Conservation (phyloP, 495 filamentous ascomycete genomes). For the Glonium stellatum region DNA sequence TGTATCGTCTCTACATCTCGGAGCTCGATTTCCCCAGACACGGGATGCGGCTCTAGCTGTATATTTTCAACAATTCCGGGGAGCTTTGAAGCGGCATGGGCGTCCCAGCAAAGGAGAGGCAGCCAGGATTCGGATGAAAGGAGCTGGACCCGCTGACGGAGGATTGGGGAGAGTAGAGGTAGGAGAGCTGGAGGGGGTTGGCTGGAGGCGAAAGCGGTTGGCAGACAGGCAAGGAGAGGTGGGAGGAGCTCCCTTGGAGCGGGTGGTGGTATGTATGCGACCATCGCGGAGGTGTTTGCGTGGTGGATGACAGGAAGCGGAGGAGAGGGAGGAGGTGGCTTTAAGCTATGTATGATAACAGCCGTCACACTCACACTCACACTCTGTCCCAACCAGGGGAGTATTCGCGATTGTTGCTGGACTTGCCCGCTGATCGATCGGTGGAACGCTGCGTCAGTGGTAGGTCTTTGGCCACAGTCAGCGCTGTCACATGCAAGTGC, state of each 20-base stretch:
- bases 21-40: conserved; percentile 83
- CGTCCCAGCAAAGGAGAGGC: conserved; percentile 78
- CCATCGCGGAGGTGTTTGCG: conserved; percentile 17
- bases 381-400: neutral
- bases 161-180: conserved; percentile 79
- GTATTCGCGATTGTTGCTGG: neutral
- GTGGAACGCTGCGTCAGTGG: neutral
- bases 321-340: neutral
- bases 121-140: conserved; percentile 80
- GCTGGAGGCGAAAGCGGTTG: conserved; percentile 71
- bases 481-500: conserved; percentile 2
- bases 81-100: conserved; percentile 58
- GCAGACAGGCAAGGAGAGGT: conserved; percentile 78
- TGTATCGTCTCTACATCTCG: conserved; percentile 54
- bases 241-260: conserved; percentile 58
- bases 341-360: neutral
- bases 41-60: conserved; percentile 78
- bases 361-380: neutral
- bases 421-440: neutral
- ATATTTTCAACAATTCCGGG: conserved; percentile 57
- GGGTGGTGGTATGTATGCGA: conserved; percentile 51
- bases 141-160: conserved; percentile 79
- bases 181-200: conserved; percentile 70
- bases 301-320: neutral
- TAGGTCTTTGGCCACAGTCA: neutral